Percentiles rank a stretch among this genome's conserved stretches.
Evolutionary conservation across 768 basidiomycete genomes (phyloP).

Genomic region (Galerina sulciceps): DNA sequence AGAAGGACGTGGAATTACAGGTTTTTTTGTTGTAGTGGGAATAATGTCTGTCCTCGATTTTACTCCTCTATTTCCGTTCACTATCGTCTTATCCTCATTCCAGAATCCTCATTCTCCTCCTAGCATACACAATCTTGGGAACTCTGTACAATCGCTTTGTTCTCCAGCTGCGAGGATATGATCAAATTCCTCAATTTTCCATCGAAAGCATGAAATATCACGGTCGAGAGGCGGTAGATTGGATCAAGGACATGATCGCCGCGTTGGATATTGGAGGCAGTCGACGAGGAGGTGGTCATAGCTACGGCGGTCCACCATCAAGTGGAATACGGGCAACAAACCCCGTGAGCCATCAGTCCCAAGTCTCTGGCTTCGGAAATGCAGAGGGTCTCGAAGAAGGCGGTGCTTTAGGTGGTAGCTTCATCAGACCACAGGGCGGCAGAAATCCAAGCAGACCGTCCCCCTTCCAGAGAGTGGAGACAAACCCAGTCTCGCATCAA

Average conservation of each 20-base stretch:
- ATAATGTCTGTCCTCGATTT: slow-evolving; percentile 53
- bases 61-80: neutral
- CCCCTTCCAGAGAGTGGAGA: slow-evolving; percentile 29
- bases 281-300: slow-evolving; percentile 6
- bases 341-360: slow-evolving; percentile 45
- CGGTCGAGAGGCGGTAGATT: slow-evolving; percentile 44
- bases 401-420: slow-evolving; percentile 12
- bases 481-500: slow-evolving; percentile 49
- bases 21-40: slow-evolving; percentile 56
- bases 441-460: slow-evolving; percentile 10
- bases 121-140: slow-evolving; percentile 70
- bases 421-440: slow-evolving; percentile 33
- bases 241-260: slow-evolving; percentile 41
- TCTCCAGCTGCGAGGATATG: slow-evolving; percentile 70
- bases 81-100: neutral
- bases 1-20: slow-evolving; percentile 53
- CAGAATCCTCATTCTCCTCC: slow-evolving; percentile 59
- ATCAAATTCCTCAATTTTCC: slow-evolving; percentile 73
- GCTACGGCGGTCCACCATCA: slow-evolving; percentile 21
- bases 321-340: slow-evolving; percentile 31
- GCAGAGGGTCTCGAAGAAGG: slow-evolving; percentile 22
- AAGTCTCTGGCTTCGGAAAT: slow-evolving; percentile 24
- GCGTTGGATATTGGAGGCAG: slow-evolving; percentile 27
- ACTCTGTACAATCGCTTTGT: slow-evolving; percentile 81
- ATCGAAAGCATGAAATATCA: slow-evolving; percentile 56